These are phyloP conservation scores for Gillenia trifoliata DNA, from an alignment of 306 rosid species.

Conservation along the genomic window DNA sequence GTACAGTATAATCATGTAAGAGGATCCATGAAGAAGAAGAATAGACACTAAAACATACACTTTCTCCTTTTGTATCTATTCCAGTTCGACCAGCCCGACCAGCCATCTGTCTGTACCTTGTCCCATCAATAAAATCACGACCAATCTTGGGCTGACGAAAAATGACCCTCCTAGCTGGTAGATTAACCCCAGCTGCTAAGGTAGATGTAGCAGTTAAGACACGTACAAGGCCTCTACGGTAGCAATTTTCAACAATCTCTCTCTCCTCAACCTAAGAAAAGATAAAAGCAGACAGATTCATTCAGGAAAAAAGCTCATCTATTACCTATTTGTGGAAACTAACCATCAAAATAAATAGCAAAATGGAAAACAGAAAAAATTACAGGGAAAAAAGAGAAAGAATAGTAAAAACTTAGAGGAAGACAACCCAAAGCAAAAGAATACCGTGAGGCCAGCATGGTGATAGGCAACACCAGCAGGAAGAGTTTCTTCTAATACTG, in stretches of 20 bases:
- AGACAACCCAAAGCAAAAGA: constrained; percentile 18
- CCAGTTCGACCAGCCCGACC: constrained; percentile 99
- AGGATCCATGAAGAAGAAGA: background rate
- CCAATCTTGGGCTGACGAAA: constrained; percentile 96
- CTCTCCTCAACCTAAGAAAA: constrained; percentile 84
- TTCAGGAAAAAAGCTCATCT: background rate
- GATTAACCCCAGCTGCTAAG: constrained; percentile 95
- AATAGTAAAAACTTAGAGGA: constrained; percentile 5
- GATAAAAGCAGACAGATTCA: constrained; percentile 4
- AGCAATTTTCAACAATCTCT: constrained; percentile 91
- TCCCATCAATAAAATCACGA: constrained; percentile 87
- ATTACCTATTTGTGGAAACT: background rate
- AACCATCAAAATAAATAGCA: background rate
- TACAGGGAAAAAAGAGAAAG: background rate
- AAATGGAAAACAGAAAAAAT: background rate
- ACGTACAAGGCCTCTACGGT: constrained; percentile 85
- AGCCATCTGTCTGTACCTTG: constrained; percentile 94
- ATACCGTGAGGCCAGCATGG: constrained; percentile 98
- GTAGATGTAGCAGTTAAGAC: constrained; percentile 97
- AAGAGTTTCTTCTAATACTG: constrained; percentile 75
- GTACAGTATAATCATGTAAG: constrained; percentile 3
- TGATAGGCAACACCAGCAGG: constrained; percentile 95
- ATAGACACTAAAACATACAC: constrained; percentile 48
- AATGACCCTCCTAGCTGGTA: constrained; percentile 95
- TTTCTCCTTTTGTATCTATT: constrained; percentile 94